phyloP scores from a whole-genome alignment of 345 rosid genomes.

The Citrus australasica region DNA sequence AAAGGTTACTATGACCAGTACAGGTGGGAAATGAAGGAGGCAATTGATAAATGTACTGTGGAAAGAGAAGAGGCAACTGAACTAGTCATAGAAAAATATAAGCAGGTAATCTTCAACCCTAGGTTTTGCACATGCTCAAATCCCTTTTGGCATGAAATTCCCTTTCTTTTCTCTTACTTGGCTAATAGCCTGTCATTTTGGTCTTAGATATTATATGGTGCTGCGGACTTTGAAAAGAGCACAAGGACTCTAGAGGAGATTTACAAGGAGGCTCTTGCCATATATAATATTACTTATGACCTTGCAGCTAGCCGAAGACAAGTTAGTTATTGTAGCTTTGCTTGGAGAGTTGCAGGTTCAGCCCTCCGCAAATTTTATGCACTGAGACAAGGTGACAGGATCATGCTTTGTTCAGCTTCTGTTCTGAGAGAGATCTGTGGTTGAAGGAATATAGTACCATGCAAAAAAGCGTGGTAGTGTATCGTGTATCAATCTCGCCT shows the following conservation, averaged over 20 bases:
- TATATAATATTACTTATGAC: conserved; percentile 44
- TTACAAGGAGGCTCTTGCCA: conserved; percentile 45
- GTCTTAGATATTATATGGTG: conserved; percentile 50
- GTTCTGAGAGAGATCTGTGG: conserved; percentile 41
- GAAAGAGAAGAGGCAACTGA: conserved; percentile 20
- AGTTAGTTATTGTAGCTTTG: conserved; percentile 37
- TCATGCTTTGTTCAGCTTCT: conserved; percentile 25
- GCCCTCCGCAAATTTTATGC: conserved; percentile 43
- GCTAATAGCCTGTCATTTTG: neutral
- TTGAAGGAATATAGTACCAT: conserved; percentile 5
- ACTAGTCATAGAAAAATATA: conserved; percentile 39
- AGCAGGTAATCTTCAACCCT: conserved; percentile 37
- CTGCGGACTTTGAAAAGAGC: conserved; percentile 40
- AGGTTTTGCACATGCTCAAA: neutral
- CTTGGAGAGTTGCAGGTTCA: conserved; percentile 75
- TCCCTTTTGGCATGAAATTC: neutral
- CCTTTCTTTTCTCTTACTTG: neutral
- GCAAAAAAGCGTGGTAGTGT: neutral
- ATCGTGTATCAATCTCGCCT: neutral
- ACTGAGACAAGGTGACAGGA: conserved; percentile 13
- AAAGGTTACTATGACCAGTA: conserved; percentile 27
- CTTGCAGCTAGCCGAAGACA: conserved; percentile 19
- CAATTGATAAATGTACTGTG: neutral
- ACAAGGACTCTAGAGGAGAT: conserved; percentile 41
- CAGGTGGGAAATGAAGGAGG: conserved; percentile 45